A percentile compares a stretch with the other conserved stretches of the same genome.
phyloP scores from a whole-genome alignment of 495 filamentous ascomycete genomes.

The Cercophora samala region DNA sequence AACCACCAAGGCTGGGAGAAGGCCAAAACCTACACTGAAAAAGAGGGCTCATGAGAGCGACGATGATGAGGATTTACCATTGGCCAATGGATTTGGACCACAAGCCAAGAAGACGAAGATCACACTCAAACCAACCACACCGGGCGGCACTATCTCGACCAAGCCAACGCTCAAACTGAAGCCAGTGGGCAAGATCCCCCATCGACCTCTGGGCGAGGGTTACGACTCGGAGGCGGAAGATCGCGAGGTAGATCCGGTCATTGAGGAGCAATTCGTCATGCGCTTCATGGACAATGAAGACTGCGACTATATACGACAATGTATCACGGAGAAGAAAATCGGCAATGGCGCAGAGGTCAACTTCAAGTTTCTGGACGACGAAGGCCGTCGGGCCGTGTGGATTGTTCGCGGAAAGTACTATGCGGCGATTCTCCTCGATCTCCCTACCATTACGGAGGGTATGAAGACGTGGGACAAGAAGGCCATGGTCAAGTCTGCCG shows the following conservation, averaged over 20 bases:
- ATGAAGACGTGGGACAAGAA: slow-evolving; percentile 97
- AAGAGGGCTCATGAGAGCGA: slow-evolving; percentile 43
- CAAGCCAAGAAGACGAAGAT: slow-evolving; percentile 44
- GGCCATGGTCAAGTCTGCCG: slow-evolving; percentile 87
- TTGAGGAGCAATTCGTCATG: slow-evolving; percentile 83
- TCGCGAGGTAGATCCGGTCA: slow-evolving; percentile 76
- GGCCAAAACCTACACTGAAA: slow-evolving; percentile 48
- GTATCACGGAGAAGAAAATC: slow-evolving; percentile 67
- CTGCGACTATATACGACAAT: slow-evolving; percentile 72
- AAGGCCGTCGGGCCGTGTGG: slow-evolving; percentile 70
- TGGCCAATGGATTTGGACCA: slow-evolving; percentile 29
- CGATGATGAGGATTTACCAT: slow-evolving; percentile 42
- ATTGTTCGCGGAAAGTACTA: slow-evolving; percentile 67
- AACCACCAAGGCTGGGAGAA: slow-evolving; percentile 49
- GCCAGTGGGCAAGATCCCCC: slow-evolving; percentile 50
- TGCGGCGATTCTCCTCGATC: slow-evolving; percentile 77
- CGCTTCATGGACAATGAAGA: slow-evolving; percentile 84
- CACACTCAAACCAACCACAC: slow-evolving; percentile 27
- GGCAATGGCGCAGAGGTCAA: slow-evolving; percentile 72
- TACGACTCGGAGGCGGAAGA: slow-evolving; percentile 98
- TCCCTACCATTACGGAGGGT: slow-evolving; percentile 87
- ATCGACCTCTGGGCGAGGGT: slow-evolving; percentile 71
- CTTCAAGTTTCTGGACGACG: slow-evolving; percentile 73
- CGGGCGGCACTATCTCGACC: slow-evolving; percentile 25
- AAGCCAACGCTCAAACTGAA: slow-evolving; percentile 41